These are phyloP conservation scores for Ochromonas danica DNA, from an alignment of 108 stramenopile species.

Conservation along the genomic window DNA sequence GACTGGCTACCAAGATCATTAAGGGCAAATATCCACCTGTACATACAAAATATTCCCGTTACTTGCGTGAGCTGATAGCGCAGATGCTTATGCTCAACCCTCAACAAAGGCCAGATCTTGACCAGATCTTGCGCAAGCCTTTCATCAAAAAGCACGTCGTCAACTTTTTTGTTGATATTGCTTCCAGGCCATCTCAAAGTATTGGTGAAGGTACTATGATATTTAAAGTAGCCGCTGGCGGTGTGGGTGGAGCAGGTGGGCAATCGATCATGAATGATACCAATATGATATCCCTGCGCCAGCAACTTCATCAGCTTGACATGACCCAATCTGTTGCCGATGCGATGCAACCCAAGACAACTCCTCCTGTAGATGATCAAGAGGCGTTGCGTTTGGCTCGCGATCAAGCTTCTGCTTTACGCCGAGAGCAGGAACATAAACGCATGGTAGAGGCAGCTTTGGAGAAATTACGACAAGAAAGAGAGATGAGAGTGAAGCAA, in stretches of 20 bases:
- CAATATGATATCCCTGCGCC: conserved; percentile 46
- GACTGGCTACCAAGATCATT: conserved; percentile 50
- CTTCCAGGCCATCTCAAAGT: conserved; percentile 27
- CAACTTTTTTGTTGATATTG: conserved; percentile 44
- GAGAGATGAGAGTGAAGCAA: conserved; percentile 34
- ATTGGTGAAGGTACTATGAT: conserved; percentile 56
- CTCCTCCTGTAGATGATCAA: not conserved
- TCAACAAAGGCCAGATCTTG: conserved; percentile 41
- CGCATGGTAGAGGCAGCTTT: conserved; percentile 51
- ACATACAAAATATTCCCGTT: conserved; percentile 23
- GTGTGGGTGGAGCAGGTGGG: not conserved
- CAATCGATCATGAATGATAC: conserved; percentile 10
- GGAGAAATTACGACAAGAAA: conserved; percentile 43
- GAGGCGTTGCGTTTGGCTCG: conserved; percentile 29
- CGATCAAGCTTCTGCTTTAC: conserved; percentile 44
- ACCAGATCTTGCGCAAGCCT: conserved; percentile 41
- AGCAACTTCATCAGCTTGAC: conserved; percentile 47
- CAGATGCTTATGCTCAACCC: conserved; percentile 46
- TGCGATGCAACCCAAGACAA: conserved; percentile 2
- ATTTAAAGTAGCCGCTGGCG: conserved; percentile 49
- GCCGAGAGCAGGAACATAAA: conserved; percentile 46
- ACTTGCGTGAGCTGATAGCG: conserved; percentile 38
- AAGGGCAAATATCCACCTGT: conserved; percentile 51
- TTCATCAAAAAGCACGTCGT: conserved; percentile 49
- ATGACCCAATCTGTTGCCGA: conserved; percentile 30